Conservation (phyloP, 2,329 filamentous ascomycete genomes). For the Colletotrichum nymphaeae region DNA sequence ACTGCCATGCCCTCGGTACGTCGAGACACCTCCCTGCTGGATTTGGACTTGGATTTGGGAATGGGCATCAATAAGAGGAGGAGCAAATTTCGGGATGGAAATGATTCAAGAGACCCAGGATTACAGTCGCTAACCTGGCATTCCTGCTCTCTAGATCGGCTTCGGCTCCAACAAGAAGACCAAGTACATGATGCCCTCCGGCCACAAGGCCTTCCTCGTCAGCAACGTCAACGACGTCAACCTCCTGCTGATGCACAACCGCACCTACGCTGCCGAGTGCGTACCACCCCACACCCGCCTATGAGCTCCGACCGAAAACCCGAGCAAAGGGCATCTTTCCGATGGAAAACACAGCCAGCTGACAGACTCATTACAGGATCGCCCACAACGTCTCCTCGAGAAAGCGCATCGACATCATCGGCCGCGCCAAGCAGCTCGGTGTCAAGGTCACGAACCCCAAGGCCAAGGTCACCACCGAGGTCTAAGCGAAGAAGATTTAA, state of each 20-base stretch:
- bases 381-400: conserved; percentile 97
- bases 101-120: not conserved
- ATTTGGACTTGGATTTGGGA: not conserved
- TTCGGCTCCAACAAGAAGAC: conserved; percentile 99
- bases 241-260: conserved; percentile 99
- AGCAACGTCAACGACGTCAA: conserved; percentile 96
- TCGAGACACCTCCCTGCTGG: conserved; percentile 42
- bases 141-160: conserved; percentile 77
- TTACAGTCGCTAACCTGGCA: conserved; percentile 18
- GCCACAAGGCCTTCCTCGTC: conserved; percentile 99
- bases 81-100: conserved; percentile 23
- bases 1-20: conserved; percentile 98
- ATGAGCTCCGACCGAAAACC: not conserved
- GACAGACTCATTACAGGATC: conserved; percentile 72
- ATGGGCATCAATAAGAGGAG: conserved; percentile 31
- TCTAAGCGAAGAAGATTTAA: conserved; percentile 58
- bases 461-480: conserved; percentile 98
- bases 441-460: conserved; percentile 99
- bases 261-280: conserved; percentile 98
- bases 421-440: conserved; percentile 96
- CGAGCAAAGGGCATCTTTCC: not conserved
- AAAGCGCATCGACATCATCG: conserved; percentile 98
- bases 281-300: conserved; percentile 51
- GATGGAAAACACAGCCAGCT: not conserved
- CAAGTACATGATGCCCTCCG: conserved; percentile 97